Evolutionary conservation across 1,284 basidiomycete species (phyloP), one percentile per base, ranked within the genome.

Genomic region (Sanghuangporus sanghuang): DNA sequence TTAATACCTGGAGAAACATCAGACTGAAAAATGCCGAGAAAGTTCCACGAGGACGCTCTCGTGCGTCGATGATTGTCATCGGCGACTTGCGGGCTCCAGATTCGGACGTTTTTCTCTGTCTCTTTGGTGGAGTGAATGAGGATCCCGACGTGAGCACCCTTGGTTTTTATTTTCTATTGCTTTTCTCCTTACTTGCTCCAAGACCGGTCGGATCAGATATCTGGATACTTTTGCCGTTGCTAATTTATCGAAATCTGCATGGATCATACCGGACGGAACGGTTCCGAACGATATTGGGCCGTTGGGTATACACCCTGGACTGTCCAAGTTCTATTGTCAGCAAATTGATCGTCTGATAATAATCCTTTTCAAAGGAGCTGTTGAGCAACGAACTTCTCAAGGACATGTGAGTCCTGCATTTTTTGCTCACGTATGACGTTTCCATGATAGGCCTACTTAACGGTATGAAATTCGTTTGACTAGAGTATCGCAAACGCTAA

Each of bases 101-200:
- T 7, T 9, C 21, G 3, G 52, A 61, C 8, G 16, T 57, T 5
- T 57, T 38, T 57, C 54, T 62, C 6, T 49, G 42, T 38, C 44
- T 62, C n/a, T 62, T 62, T 23, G 61, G 61, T 5, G 61, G 61
- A 16, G 36, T 55, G 9, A 53, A 57, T n/a, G 55, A 57, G 40
- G 53, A 57, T 18, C 16, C 16, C 7, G 44, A 46, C 16, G 44
- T 46, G 21, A 46, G 44, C 16, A 32, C 27, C 27, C 27, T 32
- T 32, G 27, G 27, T 32, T 32, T 32, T 32, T 32, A 32, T 32
- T 32, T 5, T 32, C 27, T 32, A 32, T 32, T 3, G 27, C 5
- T 32, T 32, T 32, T 32, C 27, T 32, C 3, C 27, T 32, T 32
- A 32, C 27, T 32, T 32, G 27, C 27, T 32, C 27, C 27, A 32